These are phyloP conservation scores for Ustilago hordei DNA, from an alignment of 1,284 basidiomycete species.

Conservation along the genomic window DNA sequence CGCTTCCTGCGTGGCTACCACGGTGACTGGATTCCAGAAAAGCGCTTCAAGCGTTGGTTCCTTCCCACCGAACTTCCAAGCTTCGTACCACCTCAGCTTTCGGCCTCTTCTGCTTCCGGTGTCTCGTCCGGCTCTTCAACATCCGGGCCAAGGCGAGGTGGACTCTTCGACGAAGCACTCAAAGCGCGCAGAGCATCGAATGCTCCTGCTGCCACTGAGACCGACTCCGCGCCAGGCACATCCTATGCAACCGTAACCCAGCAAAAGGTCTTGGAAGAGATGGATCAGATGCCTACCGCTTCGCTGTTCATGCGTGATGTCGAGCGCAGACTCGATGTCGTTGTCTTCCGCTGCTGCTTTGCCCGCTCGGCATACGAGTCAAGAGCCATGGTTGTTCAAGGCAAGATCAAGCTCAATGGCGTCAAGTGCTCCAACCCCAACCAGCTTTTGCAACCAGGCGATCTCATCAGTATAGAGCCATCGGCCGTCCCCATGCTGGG, in stretches of 20 bases:
- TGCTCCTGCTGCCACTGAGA: slow-evolving; percentile 1
- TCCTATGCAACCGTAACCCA: slow-evolving; percentile 30
- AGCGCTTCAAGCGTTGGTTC: slow-evolving; percentile 94
- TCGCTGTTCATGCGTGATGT: slow-evolving; percentile 72
- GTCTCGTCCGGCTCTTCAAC: slow-evolving; percentile 25
- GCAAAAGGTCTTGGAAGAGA: slow-evolving; percentile 40
- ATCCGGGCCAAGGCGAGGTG: slow-evolving; percentile 33
- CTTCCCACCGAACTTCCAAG: slow-evolving; percentile 87
- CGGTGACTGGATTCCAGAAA: slow-evolving; percentile 92
- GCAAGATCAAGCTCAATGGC: slow-evolving; percentile 90
- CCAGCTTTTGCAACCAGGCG: slow-evolving; percentile 90
- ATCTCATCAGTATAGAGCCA: slow-evolving; percentile 91
- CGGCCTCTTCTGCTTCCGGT: slow-evolving; percentile 30
- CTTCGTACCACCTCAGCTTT: slow-evolving; percentile 73
- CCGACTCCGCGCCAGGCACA: slow-evolving; percentile 13
- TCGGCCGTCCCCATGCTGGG: slow-evolving; percentile 78
- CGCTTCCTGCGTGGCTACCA: slow-evolving; percentile 93
- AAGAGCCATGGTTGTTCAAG: slow-evolving; percentile 84
- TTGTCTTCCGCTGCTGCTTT: slow-evolving; percentile 92
- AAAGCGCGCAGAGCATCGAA: slow-evolving; percentile 38
- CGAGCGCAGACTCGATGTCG: slow-evolving; percentile 92
- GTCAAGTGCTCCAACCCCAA: slow-evolving; percentile 84
- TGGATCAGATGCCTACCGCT: slow-evolving; percentile 59
- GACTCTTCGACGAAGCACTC: slow-evolving; percentile 39
- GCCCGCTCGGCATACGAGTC: slow-evolving; percentile 91